Evolutionary conservation across 176 grass and related monocot genomes (phyloP), one percentile per base, ranked within the genome.

Genomic region (Carex littledalei): DNA sequence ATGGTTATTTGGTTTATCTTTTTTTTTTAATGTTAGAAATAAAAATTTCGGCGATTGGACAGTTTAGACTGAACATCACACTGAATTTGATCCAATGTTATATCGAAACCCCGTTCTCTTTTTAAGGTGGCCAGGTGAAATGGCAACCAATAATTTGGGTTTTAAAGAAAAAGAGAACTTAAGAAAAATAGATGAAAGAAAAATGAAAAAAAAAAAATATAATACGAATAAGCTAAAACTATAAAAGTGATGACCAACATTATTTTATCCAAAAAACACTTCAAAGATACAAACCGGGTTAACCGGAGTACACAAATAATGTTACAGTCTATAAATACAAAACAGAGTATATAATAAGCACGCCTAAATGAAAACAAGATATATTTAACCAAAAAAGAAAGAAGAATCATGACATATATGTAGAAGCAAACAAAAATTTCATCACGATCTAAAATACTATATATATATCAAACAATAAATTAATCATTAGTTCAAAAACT

Each of bases 401-500:
- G n/a, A 47, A 68, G 26, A 43, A 39, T 47, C 43, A 70, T 20
- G 26, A 41, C 12, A 72, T 8, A 39, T 39, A 55, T 15, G 5
- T 31, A 53, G 8, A 77, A 55, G 2, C 21, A 84, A 71, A 57
- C 47, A 20, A 81, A 81, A 63, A 37, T 10, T 63, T 14, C 55
- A 63, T 21, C 14, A 63, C 56, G 0, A 81, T 47, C 8, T 63
- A 63, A 63, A 63, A 62, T 32, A 20, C 29, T 60, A 32, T 11
- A 22, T 60, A 32, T 11, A 14, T 26, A 26, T 26, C 26, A 53
- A 41, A 32, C 2, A 39, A 73, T 26, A 37, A 53, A 57, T 56
- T 35, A 70, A 9, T 63, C 17, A 59, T 24, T 41, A 85, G 70
- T 70, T 76, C 7, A 26, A 77, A 77, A 75, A 63, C 10, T 85